These are phyloP conservation scores for Xylogone sp. DNA, from an alignment of 2,329 filamentous ascomycete genomes.

Conservation along the genomic window DNA sequence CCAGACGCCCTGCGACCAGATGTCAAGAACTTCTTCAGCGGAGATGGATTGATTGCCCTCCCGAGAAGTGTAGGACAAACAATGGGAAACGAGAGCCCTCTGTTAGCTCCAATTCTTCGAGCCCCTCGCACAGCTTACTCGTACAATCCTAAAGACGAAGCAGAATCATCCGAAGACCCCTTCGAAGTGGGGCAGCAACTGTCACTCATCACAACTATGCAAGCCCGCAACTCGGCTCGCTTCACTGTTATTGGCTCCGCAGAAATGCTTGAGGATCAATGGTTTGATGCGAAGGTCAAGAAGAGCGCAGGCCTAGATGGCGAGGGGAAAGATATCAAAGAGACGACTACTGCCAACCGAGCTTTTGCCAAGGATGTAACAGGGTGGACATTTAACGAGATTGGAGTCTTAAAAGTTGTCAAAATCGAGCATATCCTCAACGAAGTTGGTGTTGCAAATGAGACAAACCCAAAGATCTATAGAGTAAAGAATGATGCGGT, in stretches of 20 bases:
- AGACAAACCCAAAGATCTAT: constrained; percentile 81
- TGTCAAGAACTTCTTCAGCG: constrained; percentile 74
- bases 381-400: constrained; percentile 97
- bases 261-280: constrained; percentile 83
- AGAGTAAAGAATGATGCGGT: constrained; percentile 96
- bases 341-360: constrained; percentile 67
- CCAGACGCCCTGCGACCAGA: constrained; percentile 63
- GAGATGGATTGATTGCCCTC: constrained; percentile 68
- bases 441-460: constrained; percentile 49
- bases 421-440: constrained; percentile 73
- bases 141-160: constrained; percentile 89
- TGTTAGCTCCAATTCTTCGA: constrained; percentile 77
- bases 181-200: constrained; percentile 84
- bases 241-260: constrained; percentile 81
- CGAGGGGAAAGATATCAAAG: constrained; percentile 44
- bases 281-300: constrained; percentile 80
- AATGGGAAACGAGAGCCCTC: constrained; percentile 69
- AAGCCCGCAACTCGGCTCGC: constrained; percentile 90
- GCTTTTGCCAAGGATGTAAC: constrained; percentile 81
- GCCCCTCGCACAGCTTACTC: constrained; percentile 84
- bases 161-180: constrained; percentile 68
- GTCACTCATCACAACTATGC: constrained; percentile 77
- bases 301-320: constrained; percentile 33
- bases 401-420: constrained; percentile 82
- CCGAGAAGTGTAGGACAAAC: constrained; percentile 77